A percentile compares a stretch with the other conserved stretches of the same genome.
phyloP scores from a whole-genome alignment of 495 filamentous ascomycete genomes.

The Staphylotrichum longicolle region DNA sequence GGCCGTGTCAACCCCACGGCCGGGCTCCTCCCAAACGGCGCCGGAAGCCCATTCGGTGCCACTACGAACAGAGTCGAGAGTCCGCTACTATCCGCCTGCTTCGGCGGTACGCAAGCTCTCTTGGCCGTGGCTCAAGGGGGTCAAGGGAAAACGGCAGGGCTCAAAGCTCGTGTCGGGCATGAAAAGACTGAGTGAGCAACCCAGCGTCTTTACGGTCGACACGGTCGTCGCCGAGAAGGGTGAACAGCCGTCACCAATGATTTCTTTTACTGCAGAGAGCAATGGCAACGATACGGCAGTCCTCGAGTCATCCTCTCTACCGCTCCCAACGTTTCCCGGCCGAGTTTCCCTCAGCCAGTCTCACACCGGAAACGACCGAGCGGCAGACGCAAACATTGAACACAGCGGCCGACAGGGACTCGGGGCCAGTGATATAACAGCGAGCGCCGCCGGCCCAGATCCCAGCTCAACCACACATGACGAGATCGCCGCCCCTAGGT shows the following conservation, averaged over 20 bases:
- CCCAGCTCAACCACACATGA: not conserved
- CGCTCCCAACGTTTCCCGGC: conserved; percentile 4
- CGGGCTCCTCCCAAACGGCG: not conserved
- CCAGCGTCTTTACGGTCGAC: conserved; percentile 22
- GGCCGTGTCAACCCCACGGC: conserved; percentile 5
- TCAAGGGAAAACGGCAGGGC: conserved; percentile 2
- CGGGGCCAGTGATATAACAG: not conserved
- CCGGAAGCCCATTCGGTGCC: conserved; percentile 10
- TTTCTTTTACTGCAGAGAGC: not conserved
- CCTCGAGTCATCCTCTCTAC: conserved; percentile 3
- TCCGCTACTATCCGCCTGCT: conserved; percentile 17
- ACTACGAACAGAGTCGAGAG: conserved; percentile 16
- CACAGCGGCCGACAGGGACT: not conserved
- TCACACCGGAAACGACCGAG: conserved; percentile 20
- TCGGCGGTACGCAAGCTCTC: conserved; percentile 19
- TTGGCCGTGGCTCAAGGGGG: conserved; percentile 30
- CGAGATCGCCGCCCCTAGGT: not conserved
- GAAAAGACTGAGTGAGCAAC: conserved; percentile 14
- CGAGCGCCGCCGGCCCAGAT: not conserved
- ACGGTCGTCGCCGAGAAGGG: conserved; percentile 21
- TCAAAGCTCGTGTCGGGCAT: conserved; percentile 12
- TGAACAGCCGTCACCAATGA: not conserved
- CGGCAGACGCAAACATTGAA: not conserved
- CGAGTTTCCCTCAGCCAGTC: conserved; percentile 10
- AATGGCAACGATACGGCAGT: not conserved